Evolutionary conservation across 2,329 filamentous ascomycete species (phyloP).

Genomic region (Aspergillus pseudoviridinutans): DNA sequence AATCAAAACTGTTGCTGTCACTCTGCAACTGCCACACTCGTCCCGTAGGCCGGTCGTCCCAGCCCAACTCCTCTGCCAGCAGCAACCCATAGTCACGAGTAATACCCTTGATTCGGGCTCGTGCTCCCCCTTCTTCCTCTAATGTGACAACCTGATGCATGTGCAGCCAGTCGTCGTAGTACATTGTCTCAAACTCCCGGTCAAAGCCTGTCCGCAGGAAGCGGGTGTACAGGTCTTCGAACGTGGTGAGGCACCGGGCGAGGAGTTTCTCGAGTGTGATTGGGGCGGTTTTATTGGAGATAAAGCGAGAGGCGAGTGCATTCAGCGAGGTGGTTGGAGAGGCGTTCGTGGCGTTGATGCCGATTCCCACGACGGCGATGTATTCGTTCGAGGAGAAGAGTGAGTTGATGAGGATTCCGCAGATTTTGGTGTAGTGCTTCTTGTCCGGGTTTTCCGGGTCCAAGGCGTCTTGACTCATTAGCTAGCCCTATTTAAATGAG

Average conservation of each 20-base stretch:
- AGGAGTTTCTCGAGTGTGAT: slow-evolving; percentile 77
- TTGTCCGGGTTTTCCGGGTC: slow-evolving; percentile 55
- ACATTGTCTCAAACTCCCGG: slow-evolving; percentile 65
- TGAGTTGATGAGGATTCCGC: slow-evolving; percentile 87
- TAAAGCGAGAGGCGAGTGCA: slow-evolving; percentile 55
- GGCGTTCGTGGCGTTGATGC: slow-evolving; percentile 78
- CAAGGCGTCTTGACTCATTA: slow-evolving; percentile 53
- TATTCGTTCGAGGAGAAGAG: slow-evolving; percentile 73
- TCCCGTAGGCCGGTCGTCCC: slow-evolving; percentile 69
- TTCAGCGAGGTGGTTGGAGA: slow-evolving; percentile 85
- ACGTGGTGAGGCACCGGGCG: slow-evolving; percentile 70
- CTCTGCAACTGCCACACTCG: slow-evolving; percentile 82
- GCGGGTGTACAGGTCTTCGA: slow-evolving; percentile 71
- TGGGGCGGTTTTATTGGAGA: slow-evolving; percentile 42
- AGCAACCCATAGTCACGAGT: slow-evolving; percentile 88
- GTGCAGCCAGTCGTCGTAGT: slow-evolving; percentile 85
- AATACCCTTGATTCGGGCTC: slow-evolving; percentile 78
- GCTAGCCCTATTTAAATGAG: neutral
- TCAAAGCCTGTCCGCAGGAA: slow-evolving; percentile 78
- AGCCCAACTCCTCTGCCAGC: slow-evolving; percentile 75
- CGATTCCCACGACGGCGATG: slow-evolving; percentile 80
- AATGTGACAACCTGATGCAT: slow-evolving; percentile 69
- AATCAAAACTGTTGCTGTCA: slow-evolving; percentile 98
- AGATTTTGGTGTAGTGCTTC: slow-evolving; percentile 74
- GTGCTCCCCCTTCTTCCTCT: slow-evolving; percentile 72